phyloP scores from a whole-genome alignment of 371 early-diverging fungal genomes.

The Mucor circinelloides region DNA sequence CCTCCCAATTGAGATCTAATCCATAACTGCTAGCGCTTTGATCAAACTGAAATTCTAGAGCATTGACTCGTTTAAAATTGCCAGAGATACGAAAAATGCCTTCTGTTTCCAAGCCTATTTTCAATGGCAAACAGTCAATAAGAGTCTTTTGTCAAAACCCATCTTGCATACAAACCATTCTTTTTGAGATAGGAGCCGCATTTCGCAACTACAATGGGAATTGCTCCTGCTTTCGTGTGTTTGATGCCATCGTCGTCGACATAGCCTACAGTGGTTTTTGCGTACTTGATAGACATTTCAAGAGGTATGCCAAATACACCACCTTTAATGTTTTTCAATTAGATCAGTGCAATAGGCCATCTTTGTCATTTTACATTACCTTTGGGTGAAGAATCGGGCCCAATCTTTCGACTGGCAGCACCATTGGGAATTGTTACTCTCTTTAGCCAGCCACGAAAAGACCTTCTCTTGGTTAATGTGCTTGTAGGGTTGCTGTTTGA shows the following conservation, averaged over 20 bases:
- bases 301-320: constrained; percentile 36
- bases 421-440: constrained; percentile 22
- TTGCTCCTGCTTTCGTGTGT: constrained; percentile 38
- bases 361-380: constrained; percentile 4
- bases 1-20: constrained; percentile 55
- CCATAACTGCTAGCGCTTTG: constrained; percentile 51
- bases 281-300: constrained; percentile 31
- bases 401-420: constrained; percentile 11
- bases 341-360: not conserved
- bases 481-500: constrained; percentile 21
- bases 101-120: constrained; percentile 25
- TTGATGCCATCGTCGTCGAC: constrained; percentile 34
- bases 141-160: no score
- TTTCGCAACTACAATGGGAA: constrained; percentile 56
- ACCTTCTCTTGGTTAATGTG: constrained; percentile 15
- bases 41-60: constrained; percentile 55
- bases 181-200: constrained; percentile 53
- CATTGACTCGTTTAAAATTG: constrained; percentile 53
- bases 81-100: constrained; percentile 38
- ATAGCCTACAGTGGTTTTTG: constrained; percentile 32
- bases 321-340: constrained; percentile 3
- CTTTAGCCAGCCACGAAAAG: constrained; percentile 30
- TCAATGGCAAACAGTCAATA: no score
- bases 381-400: constrained; percentile 10
- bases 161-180: not conserved